phyloP scores from a whole-genome alignment of 208 protist genomes.

The Leishmania tropica region DNA sequence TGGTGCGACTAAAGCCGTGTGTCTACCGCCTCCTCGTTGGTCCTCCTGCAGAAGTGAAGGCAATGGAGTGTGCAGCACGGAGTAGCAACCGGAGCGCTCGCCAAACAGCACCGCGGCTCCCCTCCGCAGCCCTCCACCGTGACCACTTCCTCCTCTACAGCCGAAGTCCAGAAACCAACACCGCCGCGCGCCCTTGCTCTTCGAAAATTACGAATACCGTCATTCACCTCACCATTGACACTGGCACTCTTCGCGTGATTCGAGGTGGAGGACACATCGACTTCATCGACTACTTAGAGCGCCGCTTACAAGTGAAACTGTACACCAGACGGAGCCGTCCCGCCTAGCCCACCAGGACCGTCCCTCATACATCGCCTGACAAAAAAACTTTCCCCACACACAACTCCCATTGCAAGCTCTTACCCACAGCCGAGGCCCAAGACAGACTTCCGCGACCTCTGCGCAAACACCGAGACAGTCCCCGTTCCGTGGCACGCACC shows the following conservation, averaged over 20 bases:
- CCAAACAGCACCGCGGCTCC: background rate
- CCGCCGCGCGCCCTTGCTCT: background rate
- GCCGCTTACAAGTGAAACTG: slow-evolving; percentile 32
- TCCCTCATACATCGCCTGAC: background rate
- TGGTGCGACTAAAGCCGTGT: slow-evolving; percentile 45
- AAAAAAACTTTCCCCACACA: background rate
- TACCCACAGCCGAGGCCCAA: background rate
- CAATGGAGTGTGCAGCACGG: background rate
- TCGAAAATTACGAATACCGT: slow-evolving; percentile 9
- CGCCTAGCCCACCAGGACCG: too few species aligned
- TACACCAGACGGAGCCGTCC: background rate
- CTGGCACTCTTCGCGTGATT: slow-evolving; percentile 51
- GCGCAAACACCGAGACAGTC: background rate
- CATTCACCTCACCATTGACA: slow-evolving; percentile 69
- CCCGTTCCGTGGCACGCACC: too few species aligned
- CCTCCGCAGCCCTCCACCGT: slow-evolving; percentile 8
- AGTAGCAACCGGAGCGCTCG: background rate
- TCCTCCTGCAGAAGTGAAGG: slow-evolving; percentile 18
- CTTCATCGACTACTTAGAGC: slow-evolving; percentile 74
- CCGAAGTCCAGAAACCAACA: background rate
- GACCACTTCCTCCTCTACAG: slow-evolving; percentile 18
- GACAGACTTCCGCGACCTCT: background rate
- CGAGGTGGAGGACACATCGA: slow-evolving; percentile 73
- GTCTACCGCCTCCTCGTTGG: slow-evolving; percentile 39
- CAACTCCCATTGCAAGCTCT: background rate